Evolutionary conservation across 345 rosid genomes (phyloP).

Genomic region (Eucalyptus paniculata): DNA sequence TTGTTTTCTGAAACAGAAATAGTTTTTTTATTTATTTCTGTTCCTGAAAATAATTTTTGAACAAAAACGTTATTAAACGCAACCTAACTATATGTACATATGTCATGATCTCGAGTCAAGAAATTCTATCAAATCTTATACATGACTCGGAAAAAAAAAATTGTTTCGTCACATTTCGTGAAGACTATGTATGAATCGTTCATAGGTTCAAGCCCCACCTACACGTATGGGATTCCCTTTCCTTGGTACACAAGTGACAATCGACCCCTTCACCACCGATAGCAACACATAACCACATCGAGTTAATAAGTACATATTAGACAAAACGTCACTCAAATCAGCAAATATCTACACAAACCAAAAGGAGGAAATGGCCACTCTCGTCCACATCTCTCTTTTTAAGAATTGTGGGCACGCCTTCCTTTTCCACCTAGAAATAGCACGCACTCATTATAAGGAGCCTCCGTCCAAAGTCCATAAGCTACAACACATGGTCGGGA

Average conservation of each 20-base stretch:
- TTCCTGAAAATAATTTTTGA: fast-evolving
- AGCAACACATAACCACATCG: not conserved
- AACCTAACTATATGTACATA: not conserved
- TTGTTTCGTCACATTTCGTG: not conserved
- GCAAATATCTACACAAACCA: not conserved
- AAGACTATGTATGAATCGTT: not conserved
- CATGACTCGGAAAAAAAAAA: not conserved
- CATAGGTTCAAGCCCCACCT: not conserved
- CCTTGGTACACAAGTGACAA: not conserved
- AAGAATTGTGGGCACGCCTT: not conserved
- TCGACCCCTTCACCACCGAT: not conserved
- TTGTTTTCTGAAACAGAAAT: fast-evolving
- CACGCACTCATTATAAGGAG: not conserved
- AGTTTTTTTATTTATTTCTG: too few relatives aligned
- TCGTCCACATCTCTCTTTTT: not conserved
- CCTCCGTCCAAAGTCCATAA: not conserved
- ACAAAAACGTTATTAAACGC: too few relatives aligned
- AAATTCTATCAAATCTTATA: not conserved
- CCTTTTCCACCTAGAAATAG: not conserved
- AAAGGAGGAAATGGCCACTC: not conserved
- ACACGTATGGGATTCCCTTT: not conserved
- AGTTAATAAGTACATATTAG: not conserved
- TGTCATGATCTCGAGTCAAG: not conserved
- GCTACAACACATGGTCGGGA: not conserved
- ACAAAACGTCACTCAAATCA: not conserved